Conservation (phyloP, 1,284 basidiomycete genomes). For the Cronartium quercuum region DNA sequence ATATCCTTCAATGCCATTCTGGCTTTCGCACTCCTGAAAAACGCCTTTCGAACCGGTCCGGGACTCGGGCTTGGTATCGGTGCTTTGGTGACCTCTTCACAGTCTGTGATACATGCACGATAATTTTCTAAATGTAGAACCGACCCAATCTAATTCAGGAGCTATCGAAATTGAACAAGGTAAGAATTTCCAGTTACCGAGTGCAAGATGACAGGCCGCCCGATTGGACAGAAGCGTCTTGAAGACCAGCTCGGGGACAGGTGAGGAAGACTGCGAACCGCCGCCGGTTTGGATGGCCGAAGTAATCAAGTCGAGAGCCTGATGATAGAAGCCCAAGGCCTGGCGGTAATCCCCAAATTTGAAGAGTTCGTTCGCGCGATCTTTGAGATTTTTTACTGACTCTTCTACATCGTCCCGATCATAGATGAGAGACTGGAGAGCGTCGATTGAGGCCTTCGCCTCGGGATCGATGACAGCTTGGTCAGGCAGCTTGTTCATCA, state of each 20-base stretch:
- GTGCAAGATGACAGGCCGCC: constrained; percentile 37
- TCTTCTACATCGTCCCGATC: constrained; percentile 2
- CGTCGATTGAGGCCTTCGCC: constrained; percentile 12
- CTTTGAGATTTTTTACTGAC: constrained; percentile 20
- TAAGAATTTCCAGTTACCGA: constrained; percentile 6
- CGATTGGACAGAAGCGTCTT: constrained; percentile 19
- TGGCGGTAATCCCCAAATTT: constrained; percentile 2
- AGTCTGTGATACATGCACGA: constrained; percentile 29
- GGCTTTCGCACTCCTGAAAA: constrained; percentile 24
- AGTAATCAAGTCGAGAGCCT: constrained; percentile 21
- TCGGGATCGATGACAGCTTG: not conserved
- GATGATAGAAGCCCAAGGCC: constrained; percentile 31
- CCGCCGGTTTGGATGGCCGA: not conserved
- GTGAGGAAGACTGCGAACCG: too few species aligned
- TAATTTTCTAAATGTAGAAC: constrained; percentile 4
- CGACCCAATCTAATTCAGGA: not conserved
- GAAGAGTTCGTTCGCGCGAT: constrained; percentile 27
- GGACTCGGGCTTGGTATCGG: constrained; percentile 12
- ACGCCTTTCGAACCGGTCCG: constrained; percentile 11
- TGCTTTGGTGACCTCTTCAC: not conserved
- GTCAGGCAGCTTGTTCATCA: constrained; percentile 22
- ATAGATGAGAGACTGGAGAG: constrained; percentile 30
- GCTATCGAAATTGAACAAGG: not conserved
- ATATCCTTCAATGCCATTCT: not conserved
- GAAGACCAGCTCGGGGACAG: not conserved